Base-by-base conservation (phyloP, 257 asterid species). In the Penstemon davidsonii region DNA sequence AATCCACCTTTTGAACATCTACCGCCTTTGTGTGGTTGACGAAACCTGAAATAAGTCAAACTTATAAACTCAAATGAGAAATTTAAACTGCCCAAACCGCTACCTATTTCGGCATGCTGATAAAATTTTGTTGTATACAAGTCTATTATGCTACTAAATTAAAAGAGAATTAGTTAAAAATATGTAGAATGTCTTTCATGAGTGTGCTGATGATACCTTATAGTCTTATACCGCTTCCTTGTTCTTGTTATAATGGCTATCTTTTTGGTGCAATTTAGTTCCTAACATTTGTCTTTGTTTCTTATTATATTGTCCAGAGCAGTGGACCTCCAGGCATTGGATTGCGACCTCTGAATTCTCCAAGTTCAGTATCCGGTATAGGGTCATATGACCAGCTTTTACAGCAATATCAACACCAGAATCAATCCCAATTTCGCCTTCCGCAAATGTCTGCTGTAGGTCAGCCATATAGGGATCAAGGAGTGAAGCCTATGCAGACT, bases 351-450 rank as follows among this genome's bases (percentile, higher is more conserved):
- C 84, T 84, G 73, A 93, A 85, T 77, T 73, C 83, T 51, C 94
- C 92, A 1, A 88, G 77, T 77, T 74, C 91, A 57, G 86, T 84
- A 64, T 86, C 99, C 69, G 87, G 96, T 68, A 75, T 85, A 37
- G 96, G 97, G 72, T 77, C 93, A 5, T 94, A 88, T 52, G 99
- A 91, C 75, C 99, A 91, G 79, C 84, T 87, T 66, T 73, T 89
- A 64, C 99, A 91, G 81, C 99, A 91, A 79, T 89, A 87, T 79
- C 96, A 88, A 62, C 99, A 90, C 58, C 97, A 86, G 74, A 88
- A 71, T 79, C 96, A 83, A 76, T 84, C 95, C 49, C 96, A 83
- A 62, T 94, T 86, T 70, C 96, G 93, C 51, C 87, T 94, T 75
- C 98, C 81, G 76, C 98, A 87, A 78, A 81, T 91, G 89, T 83